Evolutionary conservation across 768 basidiomycete genomes (phyloP).

Genomic region (Rhizopogon sp.): DNA sequence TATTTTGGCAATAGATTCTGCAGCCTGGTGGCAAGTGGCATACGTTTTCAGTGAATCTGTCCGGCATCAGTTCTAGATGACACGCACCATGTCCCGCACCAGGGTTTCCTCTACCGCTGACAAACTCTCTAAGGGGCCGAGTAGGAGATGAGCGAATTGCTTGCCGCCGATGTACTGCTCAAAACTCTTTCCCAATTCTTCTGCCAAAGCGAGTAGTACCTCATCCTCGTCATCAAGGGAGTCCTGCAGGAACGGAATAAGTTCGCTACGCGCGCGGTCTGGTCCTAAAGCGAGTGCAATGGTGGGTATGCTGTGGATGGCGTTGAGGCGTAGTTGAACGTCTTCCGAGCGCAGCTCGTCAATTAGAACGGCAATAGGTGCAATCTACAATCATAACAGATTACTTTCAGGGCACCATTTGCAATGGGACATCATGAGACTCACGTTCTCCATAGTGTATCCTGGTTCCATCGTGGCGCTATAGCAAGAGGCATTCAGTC

Average conservation of each 20-base stretch:
- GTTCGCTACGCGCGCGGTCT: slow-evolving; percentile 91
- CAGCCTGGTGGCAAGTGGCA: slow-evolving; percentile 53
- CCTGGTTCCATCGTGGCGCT: slow-evolving; percentile 56
- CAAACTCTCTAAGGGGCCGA: slow-evolving; percentile 92
- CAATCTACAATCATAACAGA: slow-evolving; percentile 49
- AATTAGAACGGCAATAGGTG: slow-evolving; percentile 94
- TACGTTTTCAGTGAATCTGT: slow-evolving; percentile 1
- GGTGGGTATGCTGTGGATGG: slow-evolving; percentile 95
- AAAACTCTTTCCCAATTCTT: slow-evolving; percentile 89
- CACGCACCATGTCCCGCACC: slow-evolving; percentile 88
- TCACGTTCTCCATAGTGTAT: slow-evolving; percentile 65
- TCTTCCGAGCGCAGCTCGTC: slow-evolving; percentile 98
- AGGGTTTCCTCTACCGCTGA: slow-evolving; percentile 97
- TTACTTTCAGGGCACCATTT: slow-evolving; percentile 18
- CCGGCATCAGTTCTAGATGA: background rate
- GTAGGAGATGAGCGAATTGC: slow-evolving; percentile 78
- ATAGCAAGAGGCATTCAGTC: background rate
- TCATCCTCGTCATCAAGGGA: slow-evolving; percentile 99
- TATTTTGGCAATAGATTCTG: slow-evolving; percentile 92
- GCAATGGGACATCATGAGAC: slow-evolving; percentile 20
- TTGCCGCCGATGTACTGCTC: slow-evolving; percentile 93
- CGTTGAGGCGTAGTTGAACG: slow-evolving; percentile 91
- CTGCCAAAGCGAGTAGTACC: slow-evolving; percentile 90
- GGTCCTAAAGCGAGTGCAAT: slow-evolving; percentile 96
- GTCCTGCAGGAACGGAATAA: slow-evolving; percentile 96